phyloP scores from a whole-genome alignment of 305 asterid genomes.

The Fraxinus albicans region DNA sequence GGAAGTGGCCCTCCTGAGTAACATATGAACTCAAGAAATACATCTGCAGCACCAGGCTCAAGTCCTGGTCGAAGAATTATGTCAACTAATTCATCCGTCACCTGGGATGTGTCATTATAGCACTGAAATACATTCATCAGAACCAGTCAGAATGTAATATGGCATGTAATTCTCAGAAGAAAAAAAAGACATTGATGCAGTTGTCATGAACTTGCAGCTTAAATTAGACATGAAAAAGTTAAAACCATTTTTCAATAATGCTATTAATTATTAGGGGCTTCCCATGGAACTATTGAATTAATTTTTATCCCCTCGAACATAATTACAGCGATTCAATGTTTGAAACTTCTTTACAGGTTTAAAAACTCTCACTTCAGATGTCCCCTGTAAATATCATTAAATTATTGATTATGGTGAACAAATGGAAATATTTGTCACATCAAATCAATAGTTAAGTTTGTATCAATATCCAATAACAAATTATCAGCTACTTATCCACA shows the following conservation, averaged over 20 bases:
- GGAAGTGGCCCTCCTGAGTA: constrained; percentile 96
- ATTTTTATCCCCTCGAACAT: neutral
- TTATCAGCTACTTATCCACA: neutral
- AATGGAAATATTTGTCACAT: neutral
- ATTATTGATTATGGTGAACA: neutral
- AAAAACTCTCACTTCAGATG: neutral
- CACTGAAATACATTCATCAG: constrained; percentile 51
- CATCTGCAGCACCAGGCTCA: constrained; percentile 87
- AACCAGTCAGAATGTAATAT: constrained; percentile 6
- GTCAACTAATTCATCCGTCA: constrained; percentile 83
- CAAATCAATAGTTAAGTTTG: neutral
- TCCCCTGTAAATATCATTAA: neutral
- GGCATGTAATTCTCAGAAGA: neutral
- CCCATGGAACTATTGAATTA: neutral
- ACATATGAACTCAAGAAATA: constrained; percentile 95
- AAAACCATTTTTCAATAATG: neutral
- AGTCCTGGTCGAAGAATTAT: constrained; percentile 87
- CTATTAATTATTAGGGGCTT: neutral
- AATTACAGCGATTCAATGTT: neutral
- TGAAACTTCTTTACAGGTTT: neutral
- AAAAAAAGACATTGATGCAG: neutral
- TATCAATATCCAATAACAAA: neutral
- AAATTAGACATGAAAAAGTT: neutral
- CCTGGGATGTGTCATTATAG: constrained; percentile 80
- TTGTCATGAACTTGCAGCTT: neutral